Conservation (phyloP, 1,284 basidiomycete genomes). For the Rhodotorula sp. region DNA sequence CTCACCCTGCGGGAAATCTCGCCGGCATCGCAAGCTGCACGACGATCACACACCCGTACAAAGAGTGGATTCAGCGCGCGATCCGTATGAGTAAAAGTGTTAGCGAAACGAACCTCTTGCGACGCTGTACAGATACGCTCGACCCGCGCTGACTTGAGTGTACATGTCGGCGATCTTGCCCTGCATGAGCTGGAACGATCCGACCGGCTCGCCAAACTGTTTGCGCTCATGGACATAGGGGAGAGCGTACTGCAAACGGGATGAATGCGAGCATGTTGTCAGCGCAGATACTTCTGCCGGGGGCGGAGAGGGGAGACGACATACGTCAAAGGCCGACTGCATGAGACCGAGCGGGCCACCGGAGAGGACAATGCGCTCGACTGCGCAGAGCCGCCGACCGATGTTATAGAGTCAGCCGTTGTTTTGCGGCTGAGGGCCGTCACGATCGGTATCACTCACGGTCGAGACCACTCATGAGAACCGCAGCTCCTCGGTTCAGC, state of each 20-base stretch:
- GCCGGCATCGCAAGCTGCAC: conserved; percentile 71
- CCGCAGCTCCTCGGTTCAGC: conserved; percentile 74
- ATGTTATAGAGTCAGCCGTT: not conserved
- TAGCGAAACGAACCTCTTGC: conserved; percentile 59
- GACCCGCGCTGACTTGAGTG: conserved; percentile 82
- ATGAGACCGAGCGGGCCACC: conserved; percentile 81
- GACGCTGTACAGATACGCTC: conserved; percentile 90
- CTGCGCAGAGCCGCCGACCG: not conserved
- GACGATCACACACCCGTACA: no score
- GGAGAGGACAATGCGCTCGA: conserved; percentile 86
- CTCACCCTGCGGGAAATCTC: conserved; percentile 75
- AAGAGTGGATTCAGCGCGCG: no score
- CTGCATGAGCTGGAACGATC: conserved; percentile 95
- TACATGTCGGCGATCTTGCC: conserved; percentile 86
- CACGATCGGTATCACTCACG: conserved; percentile 30
- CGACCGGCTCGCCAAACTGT: conserved; percentile 83
- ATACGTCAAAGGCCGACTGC: conserved; percentile 75
- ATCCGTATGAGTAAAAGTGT: no score
- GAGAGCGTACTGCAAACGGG: conserved; percentile 64
- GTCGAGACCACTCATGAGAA: conserved; percentile 92
- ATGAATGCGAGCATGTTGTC: no score
- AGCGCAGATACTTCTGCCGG: no score
- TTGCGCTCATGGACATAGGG: conserved; percentile 87
- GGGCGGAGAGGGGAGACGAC: not conserved
- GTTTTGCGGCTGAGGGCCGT: not conserved